A percentile compares a stretch with the other conserved stretches of the same genome.
phyloP scores from a whole-genome alignment of 768 basidiomycete species.

The Kwoniella bestiolae region DNA sequence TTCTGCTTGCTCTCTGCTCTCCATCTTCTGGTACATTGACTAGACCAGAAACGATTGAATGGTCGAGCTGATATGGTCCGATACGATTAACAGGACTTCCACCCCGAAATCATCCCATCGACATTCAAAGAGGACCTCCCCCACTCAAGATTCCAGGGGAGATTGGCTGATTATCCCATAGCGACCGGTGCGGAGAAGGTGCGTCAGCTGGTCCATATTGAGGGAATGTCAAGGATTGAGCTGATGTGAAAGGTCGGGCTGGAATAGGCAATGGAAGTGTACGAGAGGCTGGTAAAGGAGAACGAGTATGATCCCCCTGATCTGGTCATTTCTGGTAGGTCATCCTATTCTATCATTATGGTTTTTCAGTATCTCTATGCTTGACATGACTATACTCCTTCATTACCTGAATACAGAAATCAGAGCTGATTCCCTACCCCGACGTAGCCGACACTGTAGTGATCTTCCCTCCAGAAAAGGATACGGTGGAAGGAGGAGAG shows the following conservation, averaged over 20 bases:
- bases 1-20: neutral
- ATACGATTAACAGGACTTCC: conserved; percentile 65
- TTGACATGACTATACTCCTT: too few relatives aligned
- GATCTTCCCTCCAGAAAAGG: conserved; percentile 66
- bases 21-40: neutral
- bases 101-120: conserved; percentile 73
- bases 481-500: conserved; percentile 31
- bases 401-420: neutral
- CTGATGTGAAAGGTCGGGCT: neutral
- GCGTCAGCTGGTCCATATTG: conserved; percentile 19
- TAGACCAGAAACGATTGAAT: too few relatives aligned
- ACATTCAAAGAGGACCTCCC: conserved; percentile 79
- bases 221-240: neutral
- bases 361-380: too few relatives aligned
- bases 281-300: conserved; percentile 68
- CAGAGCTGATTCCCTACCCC: neutral
- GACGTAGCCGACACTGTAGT: conserved; percentile 91
- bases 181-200: conserved; percentile 72
- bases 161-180: conserved; percentile 74
- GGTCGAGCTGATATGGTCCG: too few relatives aligned
- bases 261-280: conserved; percentile 77
- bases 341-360: neutral
- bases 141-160: conserved; percentile 66
- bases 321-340: conserved; percentile 74
- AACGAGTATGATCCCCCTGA: conserved; percentile 72